phyloP scores from a whole-genome alignment of 768 basidiomycete species.

The Hygrophoropsis aurantiaca region DNA sequence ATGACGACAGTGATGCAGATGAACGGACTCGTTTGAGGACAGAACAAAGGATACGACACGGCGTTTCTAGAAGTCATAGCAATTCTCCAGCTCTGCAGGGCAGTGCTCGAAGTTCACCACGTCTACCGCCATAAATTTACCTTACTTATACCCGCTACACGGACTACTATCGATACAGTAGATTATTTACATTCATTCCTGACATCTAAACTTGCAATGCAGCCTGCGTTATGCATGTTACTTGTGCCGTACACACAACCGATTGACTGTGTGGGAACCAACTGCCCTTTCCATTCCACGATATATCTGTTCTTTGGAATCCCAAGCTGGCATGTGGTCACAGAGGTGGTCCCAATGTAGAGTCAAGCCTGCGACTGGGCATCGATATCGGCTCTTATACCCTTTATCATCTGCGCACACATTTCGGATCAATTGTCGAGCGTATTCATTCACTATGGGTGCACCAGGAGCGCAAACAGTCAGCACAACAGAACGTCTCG shows the following conservation, averaged over 20 bases:
- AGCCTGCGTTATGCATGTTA: too few species aligned
- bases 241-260: too few species aligned
- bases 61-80: constrained; percentile 54
- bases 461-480: constrained; percentile 42
- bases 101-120: constrained; percentile 21
- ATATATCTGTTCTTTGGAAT: too few species aligned
- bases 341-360: constrained; percentile 22
- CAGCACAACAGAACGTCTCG: constrained; percentile 63
- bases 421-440: constrained; percentile 4
- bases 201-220: too few species aligned
- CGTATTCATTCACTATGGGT: constrained; percentile 33
- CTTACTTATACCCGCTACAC: constrained; percentile 14
- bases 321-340: constrained; percentile 24
- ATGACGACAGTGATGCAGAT: constrained; percentile 46
- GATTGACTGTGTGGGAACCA: too few species aligned
- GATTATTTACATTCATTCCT: constrained; percentile 11
- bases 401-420: constrained; percentile 1
- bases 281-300: too few species aligned
- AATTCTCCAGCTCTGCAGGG: constrained; percentile 46
- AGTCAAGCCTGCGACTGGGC: constrained; percentile 13
- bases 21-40: constrained; percentile 38
- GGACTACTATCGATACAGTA: constrained; percentile 27
- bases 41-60: constrained; percentile 19
- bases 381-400: constrained; percentile 22
- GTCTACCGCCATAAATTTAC: constrained; percentile 12